phyloP scores from a whole-genome alignment of 805 yeast genomes.

The Sugiyamaella qingdaonensis region DNA sequence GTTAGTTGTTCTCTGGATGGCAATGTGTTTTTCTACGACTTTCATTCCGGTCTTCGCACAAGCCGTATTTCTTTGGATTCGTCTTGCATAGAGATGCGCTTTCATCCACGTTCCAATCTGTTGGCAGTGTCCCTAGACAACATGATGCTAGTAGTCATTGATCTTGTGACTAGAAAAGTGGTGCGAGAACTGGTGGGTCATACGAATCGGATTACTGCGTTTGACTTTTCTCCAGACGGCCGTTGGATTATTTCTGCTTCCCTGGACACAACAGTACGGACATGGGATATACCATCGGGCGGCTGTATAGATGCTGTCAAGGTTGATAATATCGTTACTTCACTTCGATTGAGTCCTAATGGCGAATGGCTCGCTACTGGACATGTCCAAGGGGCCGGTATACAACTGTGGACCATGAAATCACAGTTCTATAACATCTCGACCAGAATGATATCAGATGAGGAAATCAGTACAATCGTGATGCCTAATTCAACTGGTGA shows the following conservation, averaged over 20 bases:
- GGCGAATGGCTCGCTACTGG: constrained; percentile 91
- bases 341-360: constrained; percentile 72
- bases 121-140: constrained; percentile 85
- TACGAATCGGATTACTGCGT: constrained; percentile 74
- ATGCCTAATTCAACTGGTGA: constrained; percentile 79
- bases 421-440: constrained; percentile 73
- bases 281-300: constrained; percentile 98
- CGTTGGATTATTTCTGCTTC: constrained; percentile 87
- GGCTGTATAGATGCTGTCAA: constrained; percentile 90
- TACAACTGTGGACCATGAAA: constrained; percentile 86
- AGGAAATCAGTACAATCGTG: constrained; percentile 44
- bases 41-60: constrained; percentile 61
- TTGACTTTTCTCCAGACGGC: constrained; percentile 93
- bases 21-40: constrained; percentile 78
- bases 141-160: constrained; percentile 76
- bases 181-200: constrained; percentile 91
- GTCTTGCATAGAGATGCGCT: constrained; percentile 72
- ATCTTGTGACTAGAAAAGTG: constrained; percentile 70
- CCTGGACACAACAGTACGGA: constrained; percentile 81
- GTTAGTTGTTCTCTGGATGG: constrained; percentile 90
- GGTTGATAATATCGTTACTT: constrained; percentile 75
- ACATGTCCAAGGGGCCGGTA: constrained; percentile 86
- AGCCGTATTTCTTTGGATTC: constrained; percentile 67
- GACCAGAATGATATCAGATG: constrained; percentile 71
- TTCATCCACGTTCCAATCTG: constrained; percentile 79